Base-by-base conservation (phyloP, 2,329 filamentous ascomycete species). In the Chrysoporthe deuterocubensis region DNA sequence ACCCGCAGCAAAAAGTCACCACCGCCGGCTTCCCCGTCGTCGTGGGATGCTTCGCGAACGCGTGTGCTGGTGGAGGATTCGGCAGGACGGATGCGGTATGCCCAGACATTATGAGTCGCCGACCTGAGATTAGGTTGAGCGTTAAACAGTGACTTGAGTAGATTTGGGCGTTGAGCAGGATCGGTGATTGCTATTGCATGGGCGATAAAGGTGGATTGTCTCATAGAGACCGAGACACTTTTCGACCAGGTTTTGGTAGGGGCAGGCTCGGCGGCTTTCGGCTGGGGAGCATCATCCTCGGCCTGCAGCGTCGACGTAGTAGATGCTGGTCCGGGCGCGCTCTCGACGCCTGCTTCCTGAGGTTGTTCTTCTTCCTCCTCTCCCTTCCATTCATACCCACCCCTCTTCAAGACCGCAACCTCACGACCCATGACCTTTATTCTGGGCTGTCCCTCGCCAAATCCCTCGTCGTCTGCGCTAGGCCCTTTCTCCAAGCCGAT, bases 381-480 rank as follows among this genome's bases (percentile, higher is more conserved):
- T 4, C 80, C 81, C 52, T 79, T 79, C 83, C 86, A 88, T 68
- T 87, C 82, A 76, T 96, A 96, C 1, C 91, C 92, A 76, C 91
- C 89, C 72, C 93, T 83, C 78, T 93, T 94, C 73, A 97, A 82
- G 1, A 96, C 91, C 3, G 86, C 84, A 16, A 96, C 81, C 63
- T 93, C 89, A 64, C 92, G 85, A 0, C 90, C 91, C 84, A 96
- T 85, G 13, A 96, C 84, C 65, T 79, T 89, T 3, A 95, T 83
- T 40, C 85, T 85, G 0, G 93, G 92, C 77, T 96, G 92, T 0
- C 93, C 92, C 67, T 90, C 85, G 0, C 90, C 91, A 84, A 90
- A 91, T 0, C 89, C 89, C 73, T 92, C 87, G 50, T 92, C 87
- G 58, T 92, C 90, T 0, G 89, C 90, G 48, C 84, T 85, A 8